Conservation (phyloP, 257 asterid species). For the Capsicum baccatum region DNA sequence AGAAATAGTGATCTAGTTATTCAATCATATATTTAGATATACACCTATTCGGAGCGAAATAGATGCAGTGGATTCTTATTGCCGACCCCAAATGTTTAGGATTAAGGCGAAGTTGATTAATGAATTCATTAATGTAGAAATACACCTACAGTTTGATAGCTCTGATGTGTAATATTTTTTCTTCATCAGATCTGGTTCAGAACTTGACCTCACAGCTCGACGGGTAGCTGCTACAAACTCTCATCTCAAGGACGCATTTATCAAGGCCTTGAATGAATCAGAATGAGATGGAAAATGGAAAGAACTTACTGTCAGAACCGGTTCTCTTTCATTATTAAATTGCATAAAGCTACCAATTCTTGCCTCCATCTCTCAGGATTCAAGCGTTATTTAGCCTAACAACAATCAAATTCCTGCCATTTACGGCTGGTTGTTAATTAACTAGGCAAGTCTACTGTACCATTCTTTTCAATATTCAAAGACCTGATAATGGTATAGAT, state of each 20-base stretch:
- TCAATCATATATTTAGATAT: background rate
- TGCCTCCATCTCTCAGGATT: background rate
- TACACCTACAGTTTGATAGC: background rate
- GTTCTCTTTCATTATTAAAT: background rate
- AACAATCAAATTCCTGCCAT: background rate
- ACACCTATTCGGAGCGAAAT: background rate
- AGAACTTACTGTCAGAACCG: conserved; percentile 23
- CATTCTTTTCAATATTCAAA: background rate
- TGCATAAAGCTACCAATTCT: background rate
- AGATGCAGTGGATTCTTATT: background rate
- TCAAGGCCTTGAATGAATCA: conserved; percentile 60
- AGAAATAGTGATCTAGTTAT: background rate
- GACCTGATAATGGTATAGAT: background rate
- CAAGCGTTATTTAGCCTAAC: conserved; percentile 12
- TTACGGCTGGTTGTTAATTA: background rate
- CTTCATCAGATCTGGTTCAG: conserved; percentile 63
- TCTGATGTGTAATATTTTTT: background rate
- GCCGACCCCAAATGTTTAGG: background rate
- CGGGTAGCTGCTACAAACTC: conserved; percentile 80
- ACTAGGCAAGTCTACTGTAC: conserved; percentile 17
- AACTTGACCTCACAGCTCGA: conserved; percentile 72
- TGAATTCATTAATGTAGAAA: background rate
- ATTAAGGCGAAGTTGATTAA: background rate
- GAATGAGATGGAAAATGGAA: conserved; percentile 46
- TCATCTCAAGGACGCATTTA: conserved; percentile 62